phyloP scores from a whole-genome alignment of 2,329 filamentous ascomycete genomes.

The Aspergillus felis region DNA sequence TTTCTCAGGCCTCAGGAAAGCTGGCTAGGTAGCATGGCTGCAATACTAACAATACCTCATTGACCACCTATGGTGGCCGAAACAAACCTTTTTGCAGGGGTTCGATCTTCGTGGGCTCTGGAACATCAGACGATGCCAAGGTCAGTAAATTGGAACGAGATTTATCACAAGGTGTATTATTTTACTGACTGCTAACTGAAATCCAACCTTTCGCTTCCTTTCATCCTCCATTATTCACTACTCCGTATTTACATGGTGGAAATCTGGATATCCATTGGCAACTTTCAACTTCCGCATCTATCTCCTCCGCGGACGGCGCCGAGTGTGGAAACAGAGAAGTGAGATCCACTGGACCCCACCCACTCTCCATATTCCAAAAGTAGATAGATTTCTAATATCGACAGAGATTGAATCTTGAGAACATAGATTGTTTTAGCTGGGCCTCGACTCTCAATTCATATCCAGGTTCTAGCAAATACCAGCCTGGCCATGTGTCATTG shows the following conservation, averaged over 20 bases:
- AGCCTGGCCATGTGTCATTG: background rate
- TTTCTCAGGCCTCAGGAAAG: background rate
- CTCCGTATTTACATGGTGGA: background rate
- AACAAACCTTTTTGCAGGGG: constrained; percentile 15
- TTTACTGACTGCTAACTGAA: background rate
- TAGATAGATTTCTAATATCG: background rate
- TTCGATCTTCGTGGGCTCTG: constrained; percentile 10
- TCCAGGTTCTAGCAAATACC: background rate
- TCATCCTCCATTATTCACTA: background rate
- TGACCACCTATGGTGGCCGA: constrained; percentile 5
- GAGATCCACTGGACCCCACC: background rate
- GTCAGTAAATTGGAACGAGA: background rate
- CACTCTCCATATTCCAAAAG: background rate
- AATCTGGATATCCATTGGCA: background rate
- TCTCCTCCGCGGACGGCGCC: background rate
- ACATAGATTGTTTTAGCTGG: background rate
- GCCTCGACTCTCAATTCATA: background rate
- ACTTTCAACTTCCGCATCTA: background rate
- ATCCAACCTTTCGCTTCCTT: background rate
- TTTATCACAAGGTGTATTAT: background rate
- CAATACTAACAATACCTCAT: background rate
- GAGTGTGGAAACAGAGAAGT: background rate
- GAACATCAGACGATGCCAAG: constrained; percentile 15
- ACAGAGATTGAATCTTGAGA: background rate
- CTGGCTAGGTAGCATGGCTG: constrained; percentile 2